These are phyloP conservation scores for Panicum miliaceum DNA, from an alignment of 176 grass and related monocot genomes.

Conservation along the genomic window DNA sequence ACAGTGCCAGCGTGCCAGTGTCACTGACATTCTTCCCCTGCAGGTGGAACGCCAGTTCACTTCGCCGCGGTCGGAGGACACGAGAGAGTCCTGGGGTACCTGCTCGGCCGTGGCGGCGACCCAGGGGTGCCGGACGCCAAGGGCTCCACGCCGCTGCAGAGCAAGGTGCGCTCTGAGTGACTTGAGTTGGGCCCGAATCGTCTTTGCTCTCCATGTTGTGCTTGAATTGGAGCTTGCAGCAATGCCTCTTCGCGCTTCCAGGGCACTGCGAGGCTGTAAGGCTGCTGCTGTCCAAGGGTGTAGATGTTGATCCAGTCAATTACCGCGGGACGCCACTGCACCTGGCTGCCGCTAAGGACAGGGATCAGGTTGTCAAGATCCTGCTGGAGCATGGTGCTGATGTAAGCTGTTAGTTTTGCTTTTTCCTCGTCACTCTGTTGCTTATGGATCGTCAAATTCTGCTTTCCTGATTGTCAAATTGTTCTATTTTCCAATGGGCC, in stretches of 20 bases:
- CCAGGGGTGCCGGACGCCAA: neutral
- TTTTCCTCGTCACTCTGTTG: too few species aligned
- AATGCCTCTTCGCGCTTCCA: slow-evolving; percentile 6
- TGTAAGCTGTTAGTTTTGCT: slow-evolving; percentile 38
- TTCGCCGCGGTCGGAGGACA: slow-evolving; percentile 2
- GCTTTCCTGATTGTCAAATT: neutral
- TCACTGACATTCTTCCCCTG: neutral
- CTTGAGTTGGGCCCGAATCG: too few species aligned
- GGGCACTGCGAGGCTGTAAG: slow-evolving; percentile 20
- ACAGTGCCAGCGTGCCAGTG: neutral
- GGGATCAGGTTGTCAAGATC: slow-evolving; percentile 26
- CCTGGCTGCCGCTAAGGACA: slow-evolving; percentile 17
- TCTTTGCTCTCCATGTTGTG: neutral
- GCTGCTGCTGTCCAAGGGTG: slow-evolving; percentile 46
- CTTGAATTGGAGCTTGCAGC: neutral
- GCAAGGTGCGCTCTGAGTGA: slow-evolving; percentile 17
- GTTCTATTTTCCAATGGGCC: too few species aligned
- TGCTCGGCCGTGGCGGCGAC: slow-evolving; percentile 48
- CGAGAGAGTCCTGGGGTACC: slow-evolving; percentile 18
- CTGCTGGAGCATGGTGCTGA: slow-evolving; percentile 51
- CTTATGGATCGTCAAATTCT: neutral
- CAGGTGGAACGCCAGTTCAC: slow-evolving; percentile 34
- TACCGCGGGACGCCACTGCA: slow-evolving; percentile 44
- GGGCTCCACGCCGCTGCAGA: slow-evolving; percentile 47
- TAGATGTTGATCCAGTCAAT: slow-evolving; percentile 39